Conservation (phyloP, 176 grass and related monocot species). For the Metroxylon sagu region DNA sequence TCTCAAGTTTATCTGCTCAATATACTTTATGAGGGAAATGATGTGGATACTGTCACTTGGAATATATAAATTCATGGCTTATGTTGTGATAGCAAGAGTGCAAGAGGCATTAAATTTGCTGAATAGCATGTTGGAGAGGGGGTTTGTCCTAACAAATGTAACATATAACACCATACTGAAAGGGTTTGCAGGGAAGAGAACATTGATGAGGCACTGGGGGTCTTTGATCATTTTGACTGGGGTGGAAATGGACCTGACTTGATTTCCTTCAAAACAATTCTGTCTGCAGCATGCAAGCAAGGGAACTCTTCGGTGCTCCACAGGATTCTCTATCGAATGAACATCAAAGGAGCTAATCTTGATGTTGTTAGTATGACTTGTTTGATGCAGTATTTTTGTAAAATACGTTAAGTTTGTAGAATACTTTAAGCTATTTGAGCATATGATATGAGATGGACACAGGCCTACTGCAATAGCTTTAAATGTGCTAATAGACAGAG, state of each 20-base stretch:
- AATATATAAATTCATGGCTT: slow-evolving; percentile 15
- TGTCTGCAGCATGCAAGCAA: slow-evolving; percentile 20
- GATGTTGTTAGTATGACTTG: slow-evolving; percentile 17
- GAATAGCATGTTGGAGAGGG: neutral
- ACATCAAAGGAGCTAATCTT: slow-evolving; percentile 15
- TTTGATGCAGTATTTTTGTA: slow-evolving; percentile 18
- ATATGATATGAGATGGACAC: slow-evolving; percentile 15
- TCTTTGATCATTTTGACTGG: slow-evolving; percentile 1
- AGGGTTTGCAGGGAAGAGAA: neutral
- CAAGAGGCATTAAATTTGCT: neutral
- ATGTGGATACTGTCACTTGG: slow-evolving; percentile 8
- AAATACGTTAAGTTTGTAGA: slow-evolving; percentile 7
- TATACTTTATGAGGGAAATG: neutral
- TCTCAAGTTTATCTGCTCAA: slow-evolving; percentile 12
- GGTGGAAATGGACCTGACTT: slow-evolving; percentile 13
- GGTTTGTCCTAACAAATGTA: slow-evolving; percentile 2
- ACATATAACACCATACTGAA: slow-evolving; percentile 14
- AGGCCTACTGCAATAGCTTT: slow-evolving; percentile 7
- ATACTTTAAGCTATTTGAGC: slow-evolving; percentile 15
- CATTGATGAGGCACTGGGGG: slow-evolving; percentile 6
- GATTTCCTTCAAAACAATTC: slow-evolving; percentile 17
- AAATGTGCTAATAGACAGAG: slow-evolving; percentile 21
- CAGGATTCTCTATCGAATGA: slow-evolving; percentile 20
- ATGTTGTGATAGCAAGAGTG: slow-evolving; percentile 2
- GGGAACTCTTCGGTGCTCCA: slow-evolving; percentile 17